Conservation (phyloP, 768 basidiomycete species). For the Trametes meyenii region DNA sequence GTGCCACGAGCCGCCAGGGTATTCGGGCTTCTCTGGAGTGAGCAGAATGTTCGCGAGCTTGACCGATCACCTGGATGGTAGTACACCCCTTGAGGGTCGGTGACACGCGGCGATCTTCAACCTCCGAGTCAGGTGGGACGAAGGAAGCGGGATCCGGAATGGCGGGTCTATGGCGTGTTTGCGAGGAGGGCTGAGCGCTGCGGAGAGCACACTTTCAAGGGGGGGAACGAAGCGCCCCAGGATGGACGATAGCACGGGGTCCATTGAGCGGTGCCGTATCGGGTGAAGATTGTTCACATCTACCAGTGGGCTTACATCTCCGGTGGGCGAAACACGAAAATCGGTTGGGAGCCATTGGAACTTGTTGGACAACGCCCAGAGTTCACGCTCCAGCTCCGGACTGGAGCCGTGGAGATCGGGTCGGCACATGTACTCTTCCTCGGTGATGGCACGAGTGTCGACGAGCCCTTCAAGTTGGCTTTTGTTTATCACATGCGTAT, state of each 20-base stretch:
- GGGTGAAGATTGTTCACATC: conserved; percentile 38
- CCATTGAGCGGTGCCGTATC: conserved; percentile 19
- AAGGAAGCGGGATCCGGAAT: not conserved
- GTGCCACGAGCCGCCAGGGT: conserved; percentile 39
- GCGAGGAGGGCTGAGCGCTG: not conserved
- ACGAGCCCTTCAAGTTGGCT: no score
- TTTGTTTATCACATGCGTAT: no score
- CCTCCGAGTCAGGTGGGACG: not conserved
- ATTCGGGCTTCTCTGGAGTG: not conserved
- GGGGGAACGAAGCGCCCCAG: conserved; percentile 29
- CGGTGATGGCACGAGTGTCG: not conserved
- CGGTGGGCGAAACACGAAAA: conserved; percentile 28
- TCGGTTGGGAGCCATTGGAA: conserved; percentile 36
- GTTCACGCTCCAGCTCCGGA: no score
- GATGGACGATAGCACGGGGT: conserved; percentile 22
- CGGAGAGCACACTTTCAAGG: conserved; percentile 31
- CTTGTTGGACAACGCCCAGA: not conserved
- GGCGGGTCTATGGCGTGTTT: no score
- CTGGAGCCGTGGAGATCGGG: not conserved
- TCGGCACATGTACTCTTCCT: not conserved
- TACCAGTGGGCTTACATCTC: conserved; percentile 20
- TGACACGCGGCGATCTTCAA: not conserved
- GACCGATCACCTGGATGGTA: conserved; percentile 40
- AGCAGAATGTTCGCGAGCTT: conserved; percentile 42
- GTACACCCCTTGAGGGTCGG: conserved; percentile 15